Conservation (phyloP, 805 yeast genomes). For the Ogataea trehalophila region DNA sequence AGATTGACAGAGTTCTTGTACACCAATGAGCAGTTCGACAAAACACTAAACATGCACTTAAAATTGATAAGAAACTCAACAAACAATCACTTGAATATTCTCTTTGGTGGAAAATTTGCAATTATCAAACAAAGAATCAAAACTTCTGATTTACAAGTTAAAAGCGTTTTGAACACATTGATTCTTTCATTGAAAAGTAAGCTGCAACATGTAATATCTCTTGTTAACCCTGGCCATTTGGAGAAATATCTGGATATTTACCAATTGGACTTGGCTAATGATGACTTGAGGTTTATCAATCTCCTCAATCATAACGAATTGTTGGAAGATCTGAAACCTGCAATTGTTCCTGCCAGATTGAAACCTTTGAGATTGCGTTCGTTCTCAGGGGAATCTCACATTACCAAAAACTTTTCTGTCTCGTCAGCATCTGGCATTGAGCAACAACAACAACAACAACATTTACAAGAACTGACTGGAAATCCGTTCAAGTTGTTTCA, state of each 20-base stretch:
- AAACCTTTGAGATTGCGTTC: slow-evolving; percentile 20
- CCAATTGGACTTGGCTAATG: slow-evolving; percentile 21
- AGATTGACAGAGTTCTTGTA: slow-evolving; percentile 11
- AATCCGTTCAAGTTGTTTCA: slow-evolving; percentile 14
- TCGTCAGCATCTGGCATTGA: too few species aligned
- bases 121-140: slow-evolving; percentile 7
- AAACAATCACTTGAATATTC: slow-evolving; percentile 7
- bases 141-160: slow-evolving; percentile 9
- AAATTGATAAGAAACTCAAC: slow-evolving; percentile 6
- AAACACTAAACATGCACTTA: slow-evolving; percentile 6
- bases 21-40: slow-evolving; percentile 14
- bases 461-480: slow-evolving; percentile 10
- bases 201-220: slow-evolving; percentile 11
- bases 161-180: slow-evolving; percentile 15
- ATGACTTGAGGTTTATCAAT: slow-evolving; percentile 17
- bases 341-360: slow-evolving; percentile 4
- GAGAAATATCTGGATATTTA: slow-evolving; percentile 21
- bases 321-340: slow-evolving; percentile 5
- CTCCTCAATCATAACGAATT: slow-evolving; percentile 17
- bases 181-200: slow-evolving; percentile 16
- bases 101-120: slow-evolving; percentile 4
- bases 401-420: slow-evolving; percentile 1
- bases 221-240: slow-evolving; percentile 15
- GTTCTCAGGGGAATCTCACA: slow-evolving; percentile 13
- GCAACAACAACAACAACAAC: too few species aligned